phyloP scores from a whole-genome alignment of 805 yeast genomes.

The Kuraishia cidri region DNA sequence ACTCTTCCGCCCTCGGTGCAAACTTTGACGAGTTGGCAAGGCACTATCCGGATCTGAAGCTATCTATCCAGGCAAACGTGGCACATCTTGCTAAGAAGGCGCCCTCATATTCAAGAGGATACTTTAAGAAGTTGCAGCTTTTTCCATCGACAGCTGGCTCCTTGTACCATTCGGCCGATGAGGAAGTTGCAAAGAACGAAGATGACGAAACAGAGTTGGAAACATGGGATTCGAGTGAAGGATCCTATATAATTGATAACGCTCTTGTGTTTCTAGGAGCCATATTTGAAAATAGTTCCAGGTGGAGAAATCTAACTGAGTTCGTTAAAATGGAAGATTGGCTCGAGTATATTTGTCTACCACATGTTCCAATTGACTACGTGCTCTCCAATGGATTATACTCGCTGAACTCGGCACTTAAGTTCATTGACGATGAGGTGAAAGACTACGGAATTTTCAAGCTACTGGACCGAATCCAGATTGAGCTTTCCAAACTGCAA shows the following conservation, averaged over 20 bases:
- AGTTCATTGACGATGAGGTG: constrained; percentile 46
- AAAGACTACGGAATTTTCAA: constrained; percentile 34
- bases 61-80: constrained; percentile 42
- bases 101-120: constrained; percentile 24
- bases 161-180: constrained; percentile 31
- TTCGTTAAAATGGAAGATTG: constrained; percentile 32
- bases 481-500: constrained; percentile 8
- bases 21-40: constrained; percentile 74
- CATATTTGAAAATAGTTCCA: constrained; percentile 40
- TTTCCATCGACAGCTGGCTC: constrained; percentile 24
- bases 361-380: constrained; percentile 55
- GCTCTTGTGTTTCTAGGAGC: constrained; percentile 41
- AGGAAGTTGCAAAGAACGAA: constrained; percentile 30
- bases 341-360: constrained; percentile 36
- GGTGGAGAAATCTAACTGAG: constrained; percentile 32
- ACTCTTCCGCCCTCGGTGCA: constrained; percentile 49
- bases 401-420: constrained; percentile 44
- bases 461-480: constrained; percentile 9
- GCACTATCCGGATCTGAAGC: constrained; percentile 71
- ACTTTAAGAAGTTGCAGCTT: constrained; percentile 12
- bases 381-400: constrained; percentile 43
- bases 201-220: constrained; percentile 28
- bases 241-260: constrained; percentile 39
- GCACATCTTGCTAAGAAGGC: constrained; percentile 32
- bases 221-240: constrained; percentile 44